A percentile compares a stretch with the other conserved stretches of the same genome.
phyloP scores from a whole-genome alignment of 108 stramenopile species.

The Skeletonema marinoi region DNA sequence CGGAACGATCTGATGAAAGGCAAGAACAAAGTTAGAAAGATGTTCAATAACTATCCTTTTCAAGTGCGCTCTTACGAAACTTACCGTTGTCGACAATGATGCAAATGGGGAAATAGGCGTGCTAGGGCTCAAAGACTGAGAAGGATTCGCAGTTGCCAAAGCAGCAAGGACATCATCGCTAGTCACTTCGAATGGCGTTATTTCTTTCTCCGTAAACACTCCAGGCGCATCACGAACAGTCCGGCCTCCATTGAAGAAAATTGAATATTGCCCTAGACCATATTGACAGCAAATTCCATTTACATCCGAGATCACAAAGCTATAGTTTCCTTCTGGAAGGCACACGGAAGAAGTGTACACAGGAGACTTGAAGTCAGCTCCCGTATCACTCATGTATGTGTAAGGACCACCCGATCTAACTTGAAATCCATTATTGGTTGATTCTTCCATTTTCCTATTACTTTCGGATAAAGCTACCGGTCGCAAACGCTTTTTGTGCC shows the following conservation, averaged over 20 bases:
- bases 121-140: not conserved
- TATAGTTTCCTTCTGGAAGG: slow-evolving; percentile 12
- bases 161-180: not conserved
- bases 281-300: slow-evolving; percentile 23
- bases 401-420: not conserved
- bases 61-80: not conserved
- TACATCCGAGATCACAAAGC: slow-evolving; percentile 13
- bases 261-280: slow-evolving; percentile 7
- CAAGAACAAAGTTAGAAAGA: not conserved
- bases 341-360: not conserved
- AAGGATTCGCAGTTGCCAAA: not conserved
- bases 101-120: not conserved
- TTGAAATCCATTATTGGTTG: not conserved
- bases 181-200: slow-evolving; percentile 3
- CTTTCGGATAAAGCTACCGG: not conserved
- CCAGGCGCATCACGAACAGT: not conserved
- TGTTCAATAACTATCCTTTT: not conserved
- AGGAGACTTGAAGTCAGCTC: not conserved
- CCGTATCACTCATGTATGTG: not conserved
- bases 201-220: not conserved
- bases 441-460: not conserved
- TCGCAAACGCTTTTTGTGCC: not conserved
- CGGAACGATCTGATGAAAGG: not conserved
- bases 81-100: not conserved
- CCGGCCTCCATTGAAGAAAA: slow-evolving; percentile 10